Conservation (phyloP, 2,329 filamentous ascomycete species). For the Volutella citrinella region DNA sequence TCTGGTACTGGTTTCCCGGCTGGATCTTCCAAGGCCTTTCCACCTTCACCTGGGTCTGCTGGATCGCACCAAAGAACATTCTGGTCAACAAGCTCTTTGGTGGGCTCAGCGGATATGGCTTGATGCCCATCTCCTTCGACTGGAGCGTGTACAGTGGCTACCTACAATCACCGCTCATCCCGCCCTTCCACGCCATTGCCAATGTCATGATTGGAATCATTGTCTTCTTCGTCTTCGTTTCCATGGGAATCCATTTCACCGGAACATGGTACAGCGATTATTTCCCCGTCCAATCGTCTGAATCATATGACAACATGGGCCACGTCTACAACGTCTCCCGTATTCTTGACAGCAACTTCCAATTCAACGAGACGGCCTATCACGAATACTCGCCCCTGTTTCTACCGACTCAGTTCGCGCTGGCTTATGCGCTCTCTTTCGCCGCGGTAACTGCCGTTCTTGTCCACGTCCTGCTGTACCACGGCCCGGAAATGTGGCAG, state of each 20-base stretch:
- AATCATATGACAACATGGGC: slow-evolving; percentile 64
- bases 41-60: slow-evolving; percentile 61
- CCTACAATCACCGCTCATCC: slow-evolving; percentile 48
- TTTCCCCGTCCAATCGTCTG: slow-evolving; percentile 58
- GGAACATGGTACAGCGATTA: slow-evolving; percentile 57
- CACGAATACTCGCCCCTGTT: slow-evolving; percentile 64
- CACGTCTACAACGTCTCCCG: slow-evolving; percentile 55
- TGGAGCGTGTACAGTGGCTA: slow-evolving; percentile 49
- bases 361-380: slow-evolving; percentile 61
- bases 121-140: slow-evolving; percentile 60
- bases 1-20: slow-evolving; percentile 61
- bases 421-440: slow-evolving; percentile 62
- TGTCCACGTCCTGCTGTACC: slow-evolving; percentile 54
- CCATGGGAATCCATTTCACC: slow-evolving; percentile 57
- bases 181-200: slow-evolving; percentile 52
- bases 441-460: slow-evolving; percentile 63
- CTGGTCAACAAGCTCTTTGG: slow-evolving; percentile 64
- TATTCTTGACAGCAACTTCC: slow-evolving; percentile 54
- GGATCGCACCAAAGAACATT: slow-evolving; percentile 57
- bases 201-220: slow-evolving; percentile 53
- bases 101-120: slow-evolving; percentile 53
- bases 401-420: slow-evolving; percentile 58
- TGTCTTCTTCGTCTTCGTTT: slow-evolving; percentile 54
- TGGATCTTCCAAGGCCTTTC: slow-evolving; percentile 62
- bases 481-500: slow-evolving; percentile 52